Evolutionary conservation across 768 basidiomycete species (phyloP).

Genomic region (Pulveroboletus sp.): DNA sequence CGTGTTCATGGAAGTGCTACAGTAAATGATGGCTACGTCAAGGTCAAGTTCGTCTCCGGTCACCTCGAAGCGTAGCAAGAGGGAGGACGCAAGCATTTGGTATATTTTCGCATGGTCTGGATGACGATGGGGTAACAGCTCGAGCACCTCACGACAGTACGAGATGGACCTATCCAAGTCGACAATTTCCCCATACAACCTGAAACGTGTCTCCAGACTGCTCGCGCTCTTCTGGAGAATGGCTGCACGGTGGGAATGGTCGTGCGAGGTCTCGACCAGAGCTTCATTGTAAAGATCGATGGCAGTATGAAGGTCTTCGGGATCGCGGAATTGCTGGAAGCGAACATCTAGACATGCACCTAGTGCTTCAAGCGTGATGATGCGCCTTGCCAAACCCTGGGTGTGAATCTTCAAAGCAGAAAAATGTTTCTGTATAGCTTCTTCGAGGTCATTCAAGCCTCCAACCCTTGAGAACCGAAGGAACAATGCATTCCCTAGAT

Average conservation of each 20-base stretch:
- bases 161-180: constrained; percentile 29
- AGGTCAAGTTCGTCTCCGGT: constrained; percentile 26
- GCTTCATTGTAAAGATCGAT: constrained; percentile 27
- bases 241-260: constrained; percentile 12
- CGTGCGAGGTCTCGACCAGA: constrained; percentile 13
- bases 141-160: constrained; percentile 20
- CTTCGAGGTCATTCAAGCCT: constrained; percentile 16
- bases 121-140: constrained; percentile 13
- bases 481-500: constrained; percentile 24
- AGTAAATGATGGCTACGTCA: constrained; percentile 21
- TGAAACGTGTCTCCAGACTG: constrained; percentile 14
- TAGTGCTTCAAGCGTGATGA: constrained; percentile 18
- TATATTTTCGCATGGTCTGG: constrained; percentile 12
- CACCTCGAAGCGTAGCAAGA: constrained; percentile 23
- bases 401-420: constrained; percentile 20
- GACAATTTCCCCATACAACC: constrained; percentile 9
- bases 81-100: constrained; percentile 17
- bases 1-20: constrained; percentile 7
- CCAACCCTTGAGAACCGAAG: constrained; percentile 21
- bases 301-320: constrained; percentile 22
- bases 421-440: constrained; percentile 24
- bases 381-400: constrained; percentile 8
- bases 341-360: constrained; percentile 23
- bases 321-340: constrained; percentile 20
- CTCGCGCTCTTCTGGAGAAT: constrained; percentile 15